phyloP scores from a whole-genome alignment of 2,329 filamentous ascomycete species.

The Aspergillus floridensis region DNA sequence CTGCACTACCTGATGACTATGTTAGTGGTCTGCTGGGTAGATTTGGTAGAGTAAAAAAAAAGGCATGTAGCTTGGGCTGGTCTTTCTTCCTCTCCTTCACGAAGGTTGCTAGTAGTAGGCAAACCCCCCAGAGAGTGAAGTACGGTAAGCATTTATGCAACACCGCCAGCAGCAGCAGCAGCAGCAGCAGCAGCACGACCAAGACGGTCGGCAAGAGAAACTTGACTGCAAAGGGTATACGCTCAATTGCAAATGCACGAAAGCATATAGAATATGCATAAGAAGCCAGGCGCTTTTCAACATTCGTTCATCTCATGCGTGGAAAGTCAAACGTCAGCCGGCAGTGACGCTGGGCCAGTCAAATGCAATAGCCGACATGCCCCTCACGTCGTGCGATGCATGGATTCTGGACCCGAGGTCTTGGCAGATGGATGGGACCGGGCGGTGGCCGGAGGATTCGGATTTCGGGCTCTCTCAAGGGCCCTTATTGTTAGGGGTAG shows the following conservation, averaged over 20 bases:
- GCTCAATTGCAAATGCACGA: constrained; percentile 23
- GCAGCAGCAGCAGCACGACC: background rate
- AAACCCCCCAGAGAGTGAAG: background rate
- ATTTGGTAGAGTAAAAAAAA: background rate
- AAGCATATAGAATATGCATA: constrained; percentile 23
- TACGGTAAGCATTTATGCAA: background rate
- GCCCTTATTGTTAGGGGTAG: background rate
- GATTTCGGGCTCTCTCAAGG: background rate
- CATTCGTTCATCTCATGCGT: constrained; percentile 13
- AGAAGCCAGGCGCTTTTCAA: constrained; percentile 14
- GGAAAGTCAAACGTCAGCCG: constrained; percentile 5
- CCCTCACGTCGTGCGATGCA: constrained; percentile 6
- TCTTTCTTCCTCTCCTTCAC: background rate
- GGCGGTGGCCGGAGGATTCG: background rate
- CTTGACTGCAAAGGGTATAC: constrained; percentile 27
- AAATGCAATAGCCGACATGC: background rate
- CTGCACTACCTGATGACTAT: background rate
- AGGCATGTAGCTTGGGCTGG: background rate
- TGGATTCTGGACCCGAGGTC: background rate
- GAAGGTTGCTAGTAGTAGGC: background rate
- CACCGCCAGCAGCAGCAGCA: background rate
- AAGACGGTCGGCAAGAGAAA: background rate
- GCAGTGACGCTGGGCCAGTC: background rate
- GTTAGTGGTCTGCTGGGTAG: background rate
- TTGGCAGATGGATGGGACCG: background rate